Conservation (phyloP, 2,329 filamentous ascomycete genomes). For the Sordariomycetes sp. region DNA sequence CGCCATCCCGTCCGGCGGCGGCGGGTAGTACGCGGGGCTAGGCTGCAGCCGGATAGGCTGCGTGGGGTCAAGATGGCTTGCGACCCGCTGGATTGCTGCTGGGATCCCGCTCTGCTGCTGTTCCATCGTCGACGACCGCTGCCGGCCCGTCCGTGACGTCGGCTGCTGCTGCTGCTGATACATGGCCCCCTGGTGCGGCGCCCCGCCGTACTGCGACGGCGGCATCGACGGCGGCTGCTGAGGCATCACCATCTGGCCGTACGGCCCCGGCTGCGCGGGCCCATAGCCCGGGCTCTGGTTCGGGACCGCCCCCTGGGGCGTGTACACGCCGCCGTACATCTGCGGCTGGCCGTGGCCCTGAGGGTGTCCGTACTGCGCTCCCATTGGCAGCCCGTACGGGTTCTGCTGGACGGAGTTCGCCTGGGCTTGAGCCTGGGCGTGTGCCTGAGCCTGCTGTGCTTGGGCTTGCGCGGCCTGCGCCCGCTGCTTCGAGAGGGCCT, state of each 20-base stretch:
- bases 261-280: slow-evolving; percentile 55
- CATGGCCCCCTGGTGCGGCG: slow-evolving; percentile 31
- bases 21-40: slow-evolving; percentile 93
- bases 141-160: slow-evolving; percentile 59
- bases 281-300: slow-evolving; percentile 58
- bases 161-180: slow-evolving; percentile 49
- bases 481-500: slow-evolving; percentile 85
- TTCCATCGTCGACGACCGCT: slow-evolving; percentile 92
- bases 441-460: slow-evolving; percentile 44
- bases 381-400: slow-evolving; percentile 32
- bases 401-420: slow-evolving; percentile 16
- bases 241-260: slow-evolving; percentile 61
- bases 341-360: slow-evolving; percentile 31
- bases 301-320: slow-evolving; percentile 30
- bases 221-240: slow-evolving; percentile 51
- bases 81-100: slow-evolving; percentile 82
- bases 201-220: slow-evolving; percentile 46
- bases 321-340: slow-evolving; percentile 74
- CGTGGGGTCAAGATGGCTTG: slow-evolving; percentile 88
- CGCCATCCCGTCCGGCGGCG: slow-evolving; percentile 70
- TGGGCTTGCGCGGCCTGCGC: slow-evolving; percentile 60
- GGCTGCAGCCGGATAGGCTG: slow-evolving; percentile 89
- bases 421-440: slow-evolving; percentile 58
- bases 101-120: slow-evolving; percentile 89
- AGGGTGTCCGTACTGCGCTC: slow-evolving; percentile 30